Percentiles rank a stretch among this genome's conserved stretches.
phyloP scores from a whole-genome alignment of 2,329 filamentous ascomycete genomes.

The Cladosporium colombiae region DNA sequence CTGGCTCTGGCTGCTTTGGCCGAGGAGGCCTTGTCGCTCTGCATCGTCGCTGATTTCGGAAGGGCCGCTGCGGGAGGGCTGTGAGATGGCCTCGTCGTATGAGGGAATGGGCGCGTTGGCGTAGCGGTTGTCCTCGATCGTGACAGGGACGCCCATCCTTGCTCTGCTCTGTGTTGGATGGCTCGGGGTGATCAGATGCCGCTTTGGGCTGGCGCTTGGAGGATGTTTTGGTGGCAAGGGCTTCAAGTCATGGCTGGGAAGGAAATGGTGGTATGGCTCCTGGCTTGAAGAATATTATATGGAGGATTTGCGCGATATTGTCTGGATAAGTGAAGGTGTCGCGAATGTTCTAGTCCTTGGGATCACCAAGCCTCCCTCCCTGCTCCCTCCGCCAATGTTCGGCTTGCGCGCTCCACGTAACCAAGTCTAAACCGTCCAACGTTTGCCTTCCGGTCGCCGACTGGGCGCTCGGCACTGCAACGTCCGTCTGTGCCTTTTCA shows the following conservation, averaged over 20 bases:
- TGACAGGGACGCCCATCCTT: conserved; percentile 16
- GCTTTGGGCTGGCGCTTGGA: conserved; percentile 9
- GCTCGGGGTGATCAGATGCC: conserved; percentile 10
- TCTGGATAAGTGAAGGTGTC: background rate
- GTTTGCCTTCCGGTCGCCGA: background rate
- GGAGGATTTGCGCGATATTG: background rate
- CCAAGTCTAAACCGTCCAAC: background rate
- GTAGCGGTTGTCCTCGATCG: conserved; percentile 23
- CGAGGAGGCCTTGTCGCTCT: conserved; percentile 73
- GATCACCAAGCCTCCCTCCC: background rate
- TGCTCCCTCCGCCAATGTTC: conserved; percentile 1
- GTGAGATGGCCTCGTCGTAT: conserved; percentile 76
- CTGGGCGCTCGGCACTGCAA: background rate
- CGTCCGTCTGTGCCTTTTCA: background rate
- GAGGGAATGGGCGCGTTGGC: conserved; percentile 68
- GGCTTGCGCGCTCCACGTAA: conserved; percentile 1
- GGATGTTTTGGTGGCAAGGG: background rate
- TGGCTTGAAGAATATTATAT: background rate
- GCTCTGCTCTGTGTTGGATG: background rate
- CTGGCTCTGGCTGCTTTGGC: conserved; percentile 36
- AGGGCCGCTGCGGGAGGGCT: conserved; percentile 53
- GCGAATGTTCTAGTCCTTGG: background rate
- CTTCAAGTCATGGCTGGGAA: background rate
- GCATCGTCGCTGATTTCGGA: conserved; percentile 68
- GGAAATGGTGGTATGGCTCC: background rate